Base-by-base conservation (phyloP, 257 asterid species). In the Jacaranda mimosifolia region DNA sequence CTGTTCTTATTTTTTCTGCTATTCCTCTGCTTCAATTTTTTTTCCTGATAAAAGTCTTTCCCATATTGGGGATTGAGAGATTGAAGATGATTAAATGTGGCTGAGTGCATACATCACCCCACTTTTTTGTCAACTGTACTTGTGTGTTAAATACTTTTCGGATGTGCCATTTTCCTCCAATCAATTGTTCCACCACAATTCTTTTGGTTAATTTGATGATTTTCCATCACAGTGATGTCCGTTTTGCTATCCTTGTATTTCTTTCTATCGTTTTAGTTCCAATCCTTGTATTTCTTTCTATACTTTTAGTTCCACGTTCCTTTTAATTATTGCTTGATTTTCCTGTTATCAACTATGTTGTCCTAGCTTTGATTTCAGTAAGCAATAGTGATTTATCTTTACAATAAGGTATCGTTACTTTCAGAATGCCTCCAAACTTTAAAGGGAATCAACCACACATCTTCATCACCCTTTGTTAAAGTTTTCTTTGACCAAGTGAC, bases 31-130 rank as follows among this genome's bases (percentile, higher is more conserved):
- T 62, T 12, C 58, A 70, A 64, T 69, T 68, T 51, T 76, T 48
- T 76, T 82, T 57, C 38, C 63, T 55, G 9, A 74, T 76, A 69
- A 35, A 75, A 65, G 67, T 62, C 52, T 53, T 83, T 73, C 71
- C 65, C 72, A 63, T 80, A 76, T 76, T 58, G 79, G 77, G 35
- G 77, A 74, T 70, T 77, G 73, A 66, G 59, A 46, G 77, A 48
- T 14, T 40, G 72, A 63, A 82, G 76, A 81, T 85, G 86, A 83
- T 84, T 80, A 81, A 26, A 68, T 76, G 64, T 76, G 59, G 86
- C 76, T 81, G 85, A 82, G 83, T 79, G 83, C 83, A 74, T 73
- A 81, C 77, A 75, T 77, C 83, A 78, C 17, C 76, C 72, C 76
- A 74, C 80, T 73, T 74, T 73, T 80, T 73, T 68, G 78, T 68